Evolutionary conservation across 2,329 filamentous ascomycete genomes (phyloP).

Genomic region (Davidsoniella neocaledoniae): DNA sequence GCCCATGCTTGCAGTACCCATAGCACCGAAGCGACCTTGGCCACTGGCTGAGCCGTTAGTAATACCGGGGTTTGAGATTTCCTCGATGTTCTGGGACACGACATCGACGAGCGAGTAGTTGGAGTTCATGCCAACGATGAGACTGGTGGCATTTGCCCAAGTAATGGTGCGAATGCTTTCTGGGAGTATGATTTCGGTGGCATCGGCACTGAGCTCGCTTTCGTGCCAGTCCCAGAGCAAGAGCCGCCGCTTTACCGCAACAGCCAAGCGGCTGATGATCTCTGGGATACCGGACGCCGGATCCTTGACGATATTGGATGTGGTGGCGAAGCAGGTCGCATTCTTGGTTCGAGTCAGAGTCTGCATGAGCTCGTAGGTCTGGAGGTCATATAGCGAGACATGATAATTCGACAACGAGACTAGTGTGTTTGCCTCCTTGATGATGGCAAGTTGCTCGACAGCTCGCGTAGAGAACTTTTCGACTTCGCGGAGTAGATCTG

Average conservation of each 20-base stretch:
- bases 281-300: slow-evolving; percentile 71
- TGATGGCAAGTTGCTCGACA: slow-evolving; percentile 84
- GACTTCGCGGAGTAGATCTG: slow-evolving; percentile 76
- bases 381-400: slow-evolving; percentile 77
- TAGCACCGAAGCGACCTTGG: slow-evolving; percentile 64
- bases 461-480: slow-evolving; percentile 85
- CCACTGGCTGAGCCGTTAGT: slow-evolving; percentile 45
- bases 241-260: slow-evolving; percentile 81
- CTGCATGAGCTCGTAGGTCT: slow-evolving; percentile 69
- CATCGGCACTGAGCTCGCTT: slow-evolving; percentile 64
- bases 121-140: slow-evolving; percentile 81
- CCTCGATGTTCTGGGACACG: slow-evolving; percentile 51
- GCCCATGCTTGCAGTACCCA: slow-evolving; percentile 76
- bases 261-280: slow-evolving; percentile 79
- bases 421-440: slow-evolving; percentile 86
- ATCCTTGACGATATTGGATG: slow-evolving; percentile 90
- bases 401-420: slow-evolving; percentile 82
- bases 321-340: slow-evolving; percentile 78
- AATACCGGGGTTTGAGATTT: slow-evolving; percentile 62
- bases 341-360: slow-evolving; percentile 70
- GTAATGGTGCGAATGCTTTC: slow-evolving; percentile 78
- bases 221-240: slow-evolving; percentile 93
- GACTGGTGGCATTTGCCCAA: slow-evolving; percentile 74
- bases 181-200: slow-evolving; percentile 59
- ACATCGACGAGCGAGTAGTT: slow-evolving; percentile 85